Evolutionary conservation across 805 yeast species (phyloP), one percentile per base, ranked within the genome.

Genomic region (Nakazawaea peltata): DNA sequence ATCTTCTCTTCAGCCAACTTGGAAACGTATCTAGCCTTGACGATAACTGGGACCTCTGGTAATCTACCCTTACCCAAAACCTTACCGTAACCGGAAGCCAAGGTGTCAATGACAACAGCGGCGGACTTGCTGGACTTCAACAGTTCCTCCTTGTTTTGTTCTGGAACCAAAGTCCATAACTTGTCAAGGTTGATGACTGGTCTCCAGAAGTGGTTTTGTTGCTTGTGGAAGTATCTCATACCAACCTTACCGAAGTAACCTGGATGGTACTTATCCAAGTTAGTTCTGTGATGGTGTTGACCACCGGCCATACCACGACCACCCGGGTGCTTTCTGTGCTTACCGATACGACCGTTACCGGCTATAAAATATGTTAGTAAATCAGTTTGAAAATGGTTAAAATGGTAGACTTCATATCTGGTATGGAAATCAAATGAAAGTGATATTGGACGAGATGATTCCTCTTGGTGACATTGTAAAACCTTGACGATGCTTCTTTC

Each of bases 221-320:
- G 94, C 70, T 82, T 79, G 86, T 86, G 96, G 95, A 81, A 90
- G 81, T 83, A 81, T 83, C 98, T 86, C 97, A 90, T 90, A 88
- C 99, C 99, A 67, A 92, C 97, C 78, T 92, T 94, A 84, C 99
- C 99, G 76, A 92, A 92, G 90, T 92, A 92, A 87, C 99, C 99
- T 63, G 98, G 98, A 73, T 92, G 99, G 95, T 84, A 92, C 74
- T 90, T 92, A 72, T 92, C 99, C 77, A 92, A 72, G 80, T 92
- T 92, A 70, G 92, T 88, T 81, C 99, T 86, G 96, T 92, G 98
- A 75, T 92, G 99, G 74, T 90, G 97, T 75, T 77, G 90, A 86
- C 99, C 99, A 90, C 99, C 99, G 68, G 99, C 99, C 88, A 74
- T 90, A 92, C 99, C 99, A 76, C 97, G 88, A 77, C 98, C 98